Percentiles rank a stretch among this genome's conserved stretches.
These are phyloP conservation scores for Citrullus mucosospermus DNA, from an alignment of 306 rosid genomes.

Conservation along the genomic window DNA sequence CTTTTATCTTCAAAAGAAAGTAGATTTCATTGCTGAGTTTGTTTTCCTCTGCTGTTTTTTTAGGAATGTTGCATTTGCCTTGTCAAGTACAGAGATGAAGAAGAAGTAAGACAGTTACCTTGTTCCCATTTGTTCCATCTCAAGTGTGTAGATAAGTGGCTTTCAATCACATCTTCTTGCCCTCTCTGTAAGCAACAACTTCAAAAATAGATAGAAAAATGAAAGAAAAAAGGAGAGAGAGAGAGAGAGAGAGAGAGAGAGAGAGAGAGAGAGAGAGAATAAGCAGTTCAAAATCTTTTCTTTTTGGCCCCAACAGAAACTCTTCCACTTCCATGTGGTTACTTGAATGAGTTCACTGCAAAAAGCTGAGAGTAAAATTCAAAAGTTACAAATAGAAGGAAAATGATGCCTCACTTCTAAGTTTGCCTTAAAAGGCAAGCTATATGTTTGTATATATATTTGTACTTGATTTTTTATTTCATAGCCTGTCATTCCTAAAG, in stretches of 20 bases:
- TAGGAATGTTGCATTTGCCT: conserved; percentile 97
- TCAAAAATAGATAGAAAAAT: background rate
- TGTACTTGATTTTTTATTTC: background rate
- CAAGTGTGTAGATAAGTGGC: conserved; percentile 95
- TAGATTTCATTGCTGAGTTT: background rate
- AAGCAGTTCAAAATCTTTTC: background rate
- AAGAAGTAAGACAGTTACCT: conserved; percentile 74
- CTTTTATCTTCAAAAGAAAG: background rate
- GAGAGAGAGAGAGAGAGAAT: no score
- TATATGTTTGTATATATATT: background rate
- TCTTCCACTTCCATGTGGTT: background rate
- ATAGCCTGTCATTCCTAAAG: background rate
- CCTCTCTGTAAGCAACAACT: conserved; percentile 95
- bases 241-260: no score
- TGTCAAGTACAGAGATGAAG: conserved; percentile 61
- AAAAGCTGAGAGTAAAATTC: background rate
- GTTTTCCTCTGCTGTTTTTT: background rate
- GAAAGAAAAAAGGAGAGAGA: no score
- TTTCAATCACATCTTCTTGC: conserved; percentile 60
- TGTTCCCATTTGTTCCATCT: conserved; percentile 76
- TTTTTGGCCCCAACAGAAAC: background rate
- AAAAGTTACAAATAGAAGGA: background rate
- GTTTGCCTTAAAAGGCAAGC: background rate
- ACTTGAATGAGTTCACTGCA: background rate
- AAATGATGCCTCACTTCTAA: background rate